Conservation (phyloP, 139 green algal species). For the Diplosphaera chodatii region DNA sequence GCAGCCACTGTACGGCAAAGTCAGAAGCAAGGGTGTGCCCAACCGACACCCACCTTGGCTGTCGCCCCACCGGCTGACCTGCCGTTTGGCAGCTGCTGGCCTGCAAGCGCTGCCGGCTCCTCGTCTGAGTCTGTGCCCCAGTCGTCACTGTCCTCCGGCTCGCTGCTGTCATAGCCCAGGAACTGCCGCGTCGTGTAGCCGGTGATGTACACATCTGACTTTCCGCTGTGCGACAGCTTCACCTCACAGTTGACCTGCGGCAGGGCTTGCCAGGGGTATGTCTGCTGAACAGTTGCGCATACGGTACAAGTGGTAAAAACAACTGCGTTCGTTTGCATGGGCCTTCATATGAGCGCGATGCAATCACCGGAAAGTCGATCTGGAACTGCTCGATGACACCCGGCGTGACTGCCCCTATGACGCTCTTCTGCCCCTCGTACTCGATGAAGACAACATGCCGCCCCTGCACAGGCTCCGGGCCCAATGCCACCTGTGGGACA, state of each 20-base stretch:
- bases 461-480: neutral
- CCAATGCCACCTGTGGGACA: constrained; percentile 12
- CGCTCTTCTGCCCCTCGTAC: neutral
- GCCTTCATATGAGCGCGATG: too few relatives aligned
- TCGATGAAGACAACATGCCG: constrained; percentile 16
- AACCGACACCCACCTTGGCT: too few relatives aligned
- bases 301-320: too few relatives aligned
- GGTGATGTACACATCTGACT: constrained; percentile 17
- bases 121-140: neutral
- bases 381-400: constrained; percentile 20
- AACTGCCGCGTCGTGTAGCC: constrained; percentile 13
- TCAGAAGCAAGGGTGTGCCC: too few relatives aligned
- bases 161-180: neutral
- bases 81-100: neutral
- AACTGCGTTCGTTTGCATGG: too few relatives aligned
- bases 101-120: neutral
- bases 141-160: neutral
- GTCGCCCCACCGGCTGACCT: too few relatives aligned
- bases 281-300: too few relatives aligned
- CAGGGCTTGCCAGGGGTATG: too few relatives aligned
- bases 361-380: constrained; percentile 12
- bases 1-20: too few relatives aligned
- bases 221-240: constrained; percentile 12
- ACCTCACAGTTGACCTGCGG: constrained; percentile 2
- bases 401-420: constrained; percentile 14